These are phyloP conservation scores for Hippophae tibetana DNA, from an alignment of 306 rosid species.

Conservation along the genomic window DNA sequence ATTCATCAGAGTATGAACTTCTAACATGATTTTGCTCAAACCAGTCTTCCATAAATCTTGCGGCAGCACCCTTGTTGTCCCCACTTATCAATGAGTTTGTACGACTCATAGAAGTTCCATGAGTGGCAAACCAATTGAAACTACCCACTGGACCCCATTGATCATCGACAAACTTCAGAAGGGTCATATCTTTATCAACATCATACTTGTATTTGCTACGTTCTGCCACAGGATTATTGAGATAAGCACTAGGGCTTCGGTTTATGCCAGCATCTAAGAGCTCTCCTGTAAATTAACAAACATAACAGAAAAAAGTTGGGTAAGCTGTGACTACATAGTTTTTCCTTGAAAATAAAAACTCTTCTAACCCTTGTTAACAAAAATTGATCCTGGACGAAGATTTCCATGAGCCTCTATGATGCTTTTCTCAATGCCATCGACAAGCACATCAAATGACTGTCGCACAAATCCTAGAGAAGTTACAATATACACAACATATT, in stretches of 20 bases:
- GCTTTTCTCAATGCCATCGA: conserved; percentile 84
- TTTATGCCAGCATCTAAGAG: conserved; percentile 74
- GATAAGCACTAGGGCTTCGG: conserved; percentile 95
- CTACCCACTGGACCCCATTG: conserved; percentile 85
- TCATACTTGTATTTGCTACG: conserved; percentile 58
- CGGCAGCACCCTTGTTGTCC: conserved; percentile 94
- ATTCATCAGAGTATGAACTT: conserved; percentile 10
- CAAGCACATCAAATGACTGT: conserved; percentile 75
- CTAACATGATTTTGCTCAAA: conserved; percentile 35
- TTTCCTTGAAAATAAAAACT: conserved; percentile 2
- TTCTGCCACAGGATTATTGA: conserved; percentile 69
- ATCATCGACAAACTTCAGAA: conserved; percentile 69
- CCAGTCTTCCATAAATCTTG: conserved; percentile 97
- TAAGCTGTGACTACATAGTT: not conserved
- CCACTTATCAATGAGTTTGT: conserved; percentile 73
- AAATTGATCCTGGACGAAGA: conserved; percentile 72
- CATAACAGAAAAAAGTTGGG: not conserved
- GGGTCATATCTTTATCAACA: conserved; percentile 87
- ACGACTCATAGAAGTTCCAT: conserved; percentile 96
- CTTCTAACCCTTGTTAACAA: conserved; percentile 56
- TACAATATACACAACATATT: conserved; percentile 66
- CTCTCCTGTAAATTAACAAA: conserved; percentile 52
- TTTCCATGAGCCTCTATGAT: conserved; percentile 75
- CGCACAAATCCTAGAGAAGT: conserved; percentile 91
- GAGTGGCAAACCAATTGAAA: conserved; percentile 96